Evolutionary conservation across 1,139 yeast genomes (phyloP).

Genomic region (Taphrina confusa): DNA sequence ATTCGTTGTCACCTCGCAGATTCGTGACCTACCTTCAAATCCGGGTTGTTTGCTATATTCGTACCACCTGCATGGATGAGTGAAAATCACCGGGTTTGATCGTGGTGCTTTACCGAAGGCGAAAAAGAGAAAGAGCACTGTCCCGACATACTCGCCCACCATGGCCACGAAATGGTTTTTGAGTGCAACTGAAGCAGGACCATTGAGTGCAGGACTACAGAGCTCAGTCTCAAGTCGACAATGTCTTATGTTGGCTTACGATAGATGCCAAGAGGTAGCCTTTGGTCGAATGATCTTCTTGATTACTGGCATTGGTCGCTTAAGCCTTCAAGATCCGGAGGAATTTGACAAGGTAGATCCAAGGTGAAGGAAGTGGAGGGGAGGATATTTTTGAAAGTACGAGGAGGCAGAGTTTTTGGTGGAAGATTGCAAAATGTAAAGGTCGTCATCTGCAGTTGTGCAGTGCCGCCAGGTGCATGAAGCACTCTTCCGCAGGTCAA

Average conservation of each 20-base stretch:
- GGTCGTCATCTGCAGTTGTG: constrained; percentile 2
- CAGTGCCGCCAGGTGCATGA: too few relatives aligned
- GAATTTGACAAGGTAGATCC: not conserved
- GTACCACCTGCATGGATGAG: constrained; percentile 61
- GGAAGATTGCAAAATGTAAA: not conserved
- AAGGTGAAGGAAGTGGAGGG: not conserved
- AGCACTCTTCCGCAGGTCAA: too few relatives aligned
- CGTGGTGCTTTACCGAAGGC: constrained; percentile 62
- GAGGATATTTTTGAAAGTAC: not conserved
- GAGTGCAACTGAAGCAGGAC: constrained; percentile 47
- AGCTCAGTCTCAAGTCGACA: not conserved
- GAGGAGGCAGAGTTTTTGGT: constrained; percentile 7
- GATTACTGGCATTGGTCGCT: constrained; percentile 8
- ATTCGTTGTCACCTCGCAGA: too few relatives aligned
- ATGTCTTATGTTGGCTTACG: not conserved
- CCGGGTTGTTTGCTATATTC: constrained; percentile 68
- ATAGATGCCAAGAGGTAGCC: constrained; percentile 12
- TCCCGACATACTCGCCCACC: constrained; percentile 77
- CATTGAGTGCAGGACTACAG: constrained; percentile 12
- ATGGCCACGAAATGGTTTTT: constrained; percentile 49
- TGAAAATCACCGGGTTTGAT: constrained; percentile 53
- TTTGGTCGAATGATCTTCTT: constrained; percentile 17
- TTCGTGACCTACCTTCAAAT: constrained; percentile 43
- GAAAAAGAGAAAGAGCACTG: constrained; percentile 78
- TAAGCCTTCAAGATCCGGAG: not conserved